Base-by-base conservation (phyloP, 352 stramenopile species). In the Sclerospora graminicola region DNA sequence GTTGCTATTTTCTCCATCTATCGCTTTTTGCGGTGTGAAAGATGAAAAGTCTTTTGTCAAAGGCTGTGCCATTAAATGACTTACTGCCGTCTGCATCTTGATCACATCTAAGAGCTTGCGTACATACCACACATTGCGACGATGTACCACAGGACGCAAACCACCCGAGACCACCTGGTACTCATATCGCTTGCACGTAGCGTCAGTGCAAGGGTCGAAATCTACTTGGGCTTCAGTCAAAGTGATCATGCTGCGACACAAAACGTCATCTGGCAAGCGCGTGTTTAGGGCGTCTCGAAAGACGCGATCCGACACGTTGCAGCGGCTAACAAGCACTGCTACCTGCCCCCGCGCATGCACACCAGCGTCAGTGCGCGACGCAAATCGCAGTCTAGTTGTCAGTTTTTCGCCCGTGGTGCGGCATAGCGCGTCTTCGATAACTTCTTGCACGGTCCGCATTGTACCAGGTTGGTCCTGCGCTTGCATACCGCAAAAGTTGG, bases 271-370 rank as follows among this genome's bases (percentile, higher is more conserved):
- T 0, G 75, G 70, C 30, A 90, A 51, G 2, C 78, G 66, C n/a
- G 57, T 88, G 51, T 90, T 90, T 39, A 90, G 51, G 2, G 78
- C 74, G 38, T 80, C 64, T 5, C 75, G 63, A 30, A 87, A 80
- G 20, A 48, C 51, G 31, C 50, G 32, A 44, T 83, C 70, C 8
- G 62, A 41, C 26, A 53, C 57, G 4, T 16, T 37, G 41, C 82
- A 92, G 0, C 51, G 51, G 48, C 95, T 86, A 45, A 79, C 56
- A 49, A 97, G 96, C 51, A 92, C 82, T 38, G 96, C 47, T 9
- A 94, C 84, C 54, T 97, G 89, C 21, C 88, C 89, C 3, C 75
- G 44, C 2, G 89, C 84, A 61, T 97, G 89, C 14, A 98, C 93
- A 16, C 89, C 89, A 7, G 77, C 70, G 69, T 98, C 93, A 0